Percentiles rank a stretch among this genome's conserved stretches.
These are phyloP conservation scores for Boletus mariae DNA, from an alignment of 1,284 basidiomycete genomes.

Conservation along the genomic window DNA sequence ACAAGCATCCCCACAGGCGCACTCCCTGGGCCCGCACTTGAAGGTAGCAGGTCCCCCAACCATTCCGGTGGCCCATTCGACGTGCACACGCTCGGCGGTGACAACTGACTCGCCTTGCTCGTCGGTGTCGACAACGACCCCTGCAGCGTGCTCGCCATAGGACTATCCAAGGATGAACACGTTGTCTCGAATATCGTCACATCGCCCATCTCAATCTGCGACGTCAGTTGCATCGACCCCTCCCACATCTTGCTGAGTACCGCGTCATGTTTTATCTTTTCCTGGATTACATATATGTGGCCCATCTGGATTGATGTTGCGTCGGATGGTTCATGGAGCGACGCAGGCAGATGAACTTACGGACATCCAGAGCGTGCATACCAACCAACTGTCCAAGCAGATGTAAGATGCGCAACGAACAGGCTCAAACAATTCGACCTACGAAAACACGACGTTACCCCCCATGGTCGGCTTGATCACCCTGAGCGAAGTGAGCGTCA, in stretches of 20 bases:
- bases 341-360: constrained; percentile 1
- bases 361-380: constrained; percentile 11
- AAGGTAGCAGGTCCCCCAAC: neutral
- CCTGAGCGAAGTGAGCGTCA: constrained; percentile 17
- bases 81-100: neutral
- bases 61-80: neutral
- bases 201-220: constrained; percentile 6
- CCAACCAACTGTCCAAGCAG: constrained; percentile 16
- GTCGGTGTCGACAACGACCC: neutral
- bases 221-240: constrained; percentile 1
- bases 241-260: neutral
- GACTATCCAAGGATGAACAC: neutral
- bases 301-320: constrained; percentile 12
- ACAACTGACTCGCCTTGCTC: neutral
- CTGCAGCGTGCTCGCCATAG: neutral
- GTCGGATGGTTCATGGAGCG: neutral
- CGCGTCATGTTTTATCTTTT: constrained; percentile 4
- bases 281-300: constrained; percentile 14
- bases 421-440: neutral
- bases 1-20: neutral
- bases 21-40: neutral
- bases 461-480: constrained; percentile 10
- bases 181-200: neutral
- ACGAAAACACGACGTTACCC: constrained; percentile 22
- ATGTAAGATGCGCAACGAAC: neutral